These are phyloP conservation scores for Xerocomus brunneocitrinus DNA, from an alignment of 768 basidiomycete genomes.

Conservation along the genomic window DNA sequence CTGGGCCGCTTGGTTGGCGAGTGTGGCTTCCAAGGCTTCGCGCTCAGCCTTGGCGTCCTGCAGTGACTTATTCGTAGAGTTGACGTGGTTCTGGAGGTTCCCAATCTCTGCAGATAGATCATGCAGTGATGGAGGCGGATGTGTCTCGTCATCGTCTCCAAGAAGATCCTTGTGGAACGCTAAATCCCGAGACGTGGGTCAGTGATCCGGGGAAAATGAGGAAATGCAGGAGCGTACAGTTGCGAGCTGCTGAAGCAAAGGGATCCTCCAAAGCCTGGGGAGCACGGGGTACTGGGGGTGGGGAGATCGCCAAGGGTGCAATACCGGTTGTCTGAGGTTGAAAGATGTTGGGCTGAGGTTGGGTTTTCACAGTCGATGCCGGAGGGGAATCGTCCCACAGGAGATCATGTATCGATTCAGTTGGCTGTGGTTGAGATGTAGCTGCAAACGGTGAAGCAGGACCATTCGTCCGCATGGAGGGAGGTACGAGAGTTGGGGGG, in stretches of 20 bases:
- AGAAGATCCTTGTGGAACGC: constrained; percentile 51
- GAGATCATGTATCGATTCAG: constrained; percentile 41
- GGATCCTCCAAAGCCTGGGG: constrained; percentile 40
- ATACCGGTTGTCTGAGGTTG: constrained; percentile 38
- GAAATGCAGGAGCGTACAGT: constrained; percentile 15
- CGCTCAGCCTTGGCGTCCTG: constrained; percentile 65
- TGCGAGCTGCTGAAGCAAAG: constrained; percentile 37
- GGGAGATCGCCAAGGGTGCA: constrained; percentile 23
- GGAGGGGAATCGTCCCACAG: constrained; percentile 53
- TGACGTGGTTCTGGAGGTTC: constrained; percentile 80
- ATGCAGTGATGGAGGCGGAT: constrained; percentile 49
- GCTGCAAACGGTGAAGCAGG: constrained; percentile 36
- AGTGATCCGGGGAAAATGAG: background rate
- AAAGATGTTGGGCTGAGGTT: constrained; percentile 22
- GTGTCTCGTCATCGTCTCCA: constrained; percentile 59
- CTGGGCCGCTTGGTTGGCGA: constrained; percentile 67
- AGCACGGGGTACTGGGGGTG: constrained; percentile 25
- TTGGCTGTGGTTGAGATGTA: constrained; percentile 33
- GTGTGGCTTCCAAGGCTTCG: constrained; percentile 53
- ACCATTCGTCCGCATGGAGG: constrained; percentile 58
- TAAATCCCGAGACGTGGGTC: constrained; percentile 8
- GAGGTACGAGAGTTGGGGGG: constrained; percentile 75
- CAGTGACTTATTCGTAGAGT: constrained; percentile 71
- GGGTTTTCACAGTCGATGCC: constrained; percentile 35
- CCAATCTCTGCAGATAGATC: constrained; percentile 85